Conservation (phyloP, 1,139 yeast genomes). For the Candida gigantensis region DNA sequence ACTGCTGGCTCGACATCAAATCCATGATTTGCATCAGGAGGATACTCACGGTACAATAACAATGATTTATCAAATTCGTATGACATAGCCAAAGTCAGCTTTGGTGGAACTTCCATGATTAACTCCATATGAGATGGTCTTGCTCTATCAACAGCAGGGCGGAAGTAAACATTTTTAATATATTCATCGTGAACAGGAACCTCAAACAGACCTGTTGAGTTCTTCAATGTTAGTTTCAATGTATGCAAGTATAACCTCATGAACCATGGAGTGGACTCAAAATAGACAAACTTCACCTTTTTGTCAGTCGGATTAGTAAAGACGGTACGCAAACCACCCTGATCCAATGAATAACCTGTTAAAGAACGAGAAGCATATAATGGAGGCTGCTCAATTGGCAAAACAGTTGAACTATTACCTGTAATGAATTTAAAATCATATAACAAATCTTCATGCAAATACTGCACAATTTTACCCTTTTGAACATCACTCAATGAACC, state of each 20-base stretch:
- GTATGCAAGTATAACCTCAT: conserved; percentile 83
- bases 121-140: conserved; percentile 87
- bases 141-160: conserved; percentile 77
- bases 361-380: conserved; percentile 78
- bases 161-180: conserved; percentile 58
- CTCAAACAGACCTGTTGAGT: conserved; percentile 22
- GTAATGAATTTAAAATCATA: conserved; percentile 41
- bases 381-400: conserved; percentile 54
- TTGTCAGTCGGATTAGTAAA: conserved; percentile 63
- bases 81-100: conserved; percentile 60
- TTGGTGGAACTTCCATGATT: conserved; percentile 61
- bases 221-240: conserved; percentile 30
- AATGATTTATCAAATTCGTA: conserved; percentile 87
- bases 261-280: conserved; percentile 92
- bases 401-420: conserved; percentile 14
- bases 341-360: conserved; percentile 89
- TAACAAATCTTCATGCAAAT: conserved; percentile 30
- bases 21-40: conserved; percentile 99
- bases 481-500: conserved; percentile 16
- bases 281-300: conserved; percentile 57
- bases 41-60: conserved; percentile 85
- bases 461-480: conserved; percentile 17
- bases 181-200: conserved; percentile 15
- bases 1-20: conserved; percentile 93
- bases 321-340: conserved; percentile 83